Base-by-base conservation (phyloP, 306 rosid species). In the Canavalia ensiformis region DNA sequence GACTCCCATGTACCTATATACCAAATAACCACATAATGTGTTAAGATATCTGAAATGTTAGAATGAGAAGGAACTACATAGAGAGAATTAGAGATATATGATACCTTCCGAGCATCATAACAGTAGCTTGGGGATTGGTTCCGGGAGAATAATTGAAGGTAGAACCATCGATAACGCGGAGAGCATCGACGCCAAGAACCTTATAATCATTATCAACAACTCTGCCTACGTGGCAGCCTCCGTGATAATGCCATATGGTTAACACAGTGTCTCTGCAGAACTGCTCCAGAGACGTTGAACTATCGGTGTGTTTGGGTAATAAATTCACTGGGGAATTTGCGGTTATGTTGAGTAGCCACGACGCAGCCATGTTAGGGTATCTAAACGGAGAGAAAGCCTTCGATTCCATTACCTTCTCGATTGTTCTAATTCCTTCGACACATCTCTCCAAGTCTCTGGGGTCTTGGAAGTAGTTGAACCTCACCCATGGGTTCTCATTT, bases 191-290 rank as follows among this genome's bases (percentile, higher is more conserved):
- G 0, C 97, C 97, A 25, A 86, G 82, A 58, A 91, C 95, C 80
- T 84, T 91, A 44, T 91, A 88, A 58, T 91, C 83, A 1, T 9
- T 0, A 81, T 90, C 93, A 8, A 94, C 95, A 2, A 94, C 98
- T 58, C 75, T 83, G 11, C 91, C 94, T 11, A 89, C 82, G 62
- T 89, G 95, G 83, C 98, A 90, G 0, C 98, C 97, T 5, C 98
- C 98, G 49, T 94, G 98, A 74, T 94, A 94, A 65, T 94, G 98
- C 93, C 97, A 94, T 2, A 94, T 94, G 34, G 95, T 91, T 93
- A 89, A 86, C 80, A 94, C 98, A 0, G 92, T 90, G 87, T 90
- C 92, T 76, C 51, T 82, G 47, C 97, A 94, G 37, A 81, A 94
- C 54, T 94, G 93, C 66, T 87, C 93, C 81, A 87, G 35, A 42